Base-by-base conservation (phyloP, 139 green algal species). In the Chlamydomonas sphaeroides region DNA sequence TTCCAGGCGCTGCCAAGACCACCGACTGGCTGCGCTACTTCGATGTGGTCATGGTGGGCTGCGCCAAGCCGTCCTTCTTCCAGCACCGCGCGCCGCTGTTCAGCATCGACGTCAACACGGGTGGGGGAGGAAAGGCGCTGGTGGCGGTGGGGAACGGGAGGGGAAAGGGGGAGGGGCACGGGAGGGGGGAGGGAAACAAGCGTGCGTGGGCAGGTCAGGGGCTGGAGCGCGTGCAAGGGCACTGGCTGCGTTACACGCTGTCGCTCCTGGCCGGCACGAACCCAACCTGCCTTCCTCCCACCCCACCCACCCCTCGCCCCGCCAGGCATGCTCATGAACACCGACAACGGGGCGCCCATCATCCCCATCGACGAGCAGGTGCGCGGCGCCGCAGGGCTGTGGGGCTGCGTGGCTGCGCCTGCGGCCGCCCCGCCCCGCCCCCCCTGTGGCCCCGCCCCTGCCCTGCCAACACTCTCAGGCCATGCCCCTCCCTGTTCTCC, bases 11-110 rank as follows among this genome's bases (percentile, higher is more conserved):
- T 32, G 36, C 45, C 15, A 88, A 87, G 78, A 85, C 72, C 38
- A 84, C 53, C 32, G 87, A 93, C 32, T 99, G 96, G 97, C 89
- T 99, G 28, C 33, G 89, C 41, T 93, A 95, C 86, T 99, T 99
- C 89, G 97, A 99, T 69, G 91, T 95, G 8, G 96, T 98, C 14
- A 86, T 97, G 62, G 93, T 94, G 48, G 94, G 95, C 8, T 96
- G 94, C 65, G 90, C 86, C 79, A 98, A 98, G 92, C 93, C 93
- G 0, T 85, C 68, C 42, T 97, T 95, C 88, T 98, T 98, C 88
- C 85, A 68, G 1, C 84, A 91, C 69, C 78, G 83, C 26, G 90
- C 66, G 78, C 67, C 85, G 79, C 83, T 90, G 41, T 91, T 90
- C 68, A 75, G 72, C 15, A 77, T 91, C 33, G 80, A 91, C 70